A percentile compares a stretch with the other conserved stretches of the same genome.
phyloP scores from a whole-genome alignment of 352 stramenopile genomes.

The Elongisporangium anandrum region DNA sequence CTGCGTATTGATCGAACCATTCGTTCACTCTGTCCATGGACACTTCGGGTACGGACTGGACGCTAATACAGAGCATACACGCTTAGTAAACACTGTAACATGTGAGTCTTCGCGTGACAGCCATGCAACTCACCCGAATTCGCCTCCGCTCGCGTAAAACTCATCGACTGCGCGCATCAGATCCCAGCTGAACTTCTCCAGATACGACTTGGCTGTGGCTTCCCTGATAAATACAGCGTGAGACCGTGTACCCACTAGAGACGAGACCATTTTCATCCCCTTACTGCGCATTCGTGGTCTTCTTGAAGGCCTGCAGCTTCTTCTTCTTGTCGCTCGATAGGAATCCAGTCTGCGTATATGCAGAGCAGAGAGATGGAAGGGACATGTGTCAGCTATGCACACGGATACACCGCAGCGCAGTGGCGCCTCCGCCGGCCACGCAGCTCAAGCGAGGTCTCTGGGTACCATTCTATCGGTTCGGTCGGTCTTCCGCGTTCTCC shows the following conservation, averaged over 20 bases:
- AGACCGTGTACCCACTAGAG: not conserved
- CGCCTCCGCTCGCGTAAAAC: conserved; percentile 67
- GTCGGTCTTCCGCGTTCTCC: not conserved
- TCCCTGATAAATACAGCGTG: conserved; percentile 28
- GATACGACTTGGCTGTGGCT: conserved; percentile 61
- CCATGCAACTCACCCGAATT: conserved; percentile 14
- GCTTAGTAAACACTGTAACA: not conserved
- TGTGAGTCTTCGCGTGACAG: too few relatives aligned
- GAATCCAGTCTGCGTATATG: not conserved
- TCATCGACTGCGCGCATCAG: conserved; percentile 73
- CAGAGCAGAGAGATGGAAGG: not conserved
- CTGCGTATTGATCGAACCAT: conserved; percentile 71
- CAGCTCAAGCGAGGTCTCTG: not conserved
- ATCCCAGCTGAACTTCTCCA: conserved; percentile 80
- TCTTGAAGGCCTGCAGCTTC: conserved; percentile 68
- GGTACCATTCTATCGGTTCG: not conserved
- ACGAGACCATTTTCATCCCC: conserved; percentile 4
- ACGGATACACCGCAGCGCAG: too few relatives aligned
- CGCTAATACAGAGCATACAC: conserved; percentile 1
- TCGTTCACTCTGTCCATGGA: conserved; percentile 37
- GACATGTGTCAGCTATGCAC: not conserved
- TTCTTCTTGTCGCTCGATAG: conserved; percentile 64
- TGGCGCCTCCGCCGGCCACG: too few relatives aligned
- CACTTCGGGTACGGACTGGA: conserved; percentile 24
- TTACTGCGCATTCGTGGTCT: conserved; percentile 70